phyloP scores from a whole-genome alignment of 2,329 filamentous ascomycete genomes.

The Microdochium bolleyi region DNA sequence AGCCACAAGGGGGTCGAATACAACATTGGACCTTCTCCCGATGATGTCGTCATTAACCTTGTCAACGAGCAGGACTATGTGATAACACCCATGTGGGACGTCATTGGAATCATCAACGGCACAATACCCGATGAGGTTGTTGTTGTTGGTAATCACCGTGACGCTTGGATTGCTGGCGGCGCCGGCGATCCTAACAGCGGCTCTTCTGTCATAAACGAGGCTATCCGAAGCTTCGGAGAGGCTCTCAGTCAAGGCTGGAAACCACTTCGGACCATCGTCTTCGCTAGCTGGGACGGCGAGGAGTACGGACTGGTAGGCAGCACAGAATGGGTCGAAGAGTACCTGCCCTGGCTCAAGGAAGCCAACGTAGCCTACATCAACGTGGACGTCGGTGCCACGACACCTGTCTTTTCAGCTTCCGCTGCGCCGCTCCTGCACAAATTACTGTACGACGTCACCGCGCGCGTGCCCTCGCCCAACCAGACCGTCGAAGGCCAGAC shows the following conservation, averaged over 20 bases:
- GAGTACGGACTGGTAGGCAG: slow-evolving; percentile 83
- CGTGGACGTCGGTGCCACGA: slow-evolving; percentile 66
- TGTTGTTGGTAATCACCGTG: slow-evolving; percentile 84
- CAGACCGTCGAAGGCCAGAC: slow-evolving; percentile 65
- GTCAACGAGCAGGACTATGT: slow-evolving; percentile 76
- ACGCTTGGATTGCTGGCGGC: slow-evolving; percentile 82
- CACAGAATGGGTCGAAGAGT: slow-evolving; percentile 91
- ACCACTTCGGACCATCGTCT: slow-evolving; percentile 82
- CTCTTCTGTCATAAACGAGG: slow-evolving; percentile 71
- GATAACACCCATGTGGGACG: slow-evolving; percentile 80
- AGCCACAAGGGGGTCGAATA: slow-evolving; percentile 76
- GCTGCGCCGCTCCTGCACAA: slow-evolving; percentile 72
- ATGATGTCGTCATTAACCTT: slow-evolving; percentile 61
- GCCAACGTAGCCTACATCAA: slow-evolving; percentile 79
- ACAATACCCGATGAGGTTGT: slow-evolving; percentile 78
- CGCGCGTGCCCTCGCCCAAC: slow-evolving; percentile 61
- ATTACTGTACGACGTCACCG: slow-evolving; percentile 59
- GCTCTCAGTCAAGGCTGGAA: slow-evolving; percentile 69
- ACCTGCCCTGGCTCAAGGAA: slow-evolving; percentile 68
- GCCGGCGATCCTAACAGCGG: slow-evolving; percentile 77
- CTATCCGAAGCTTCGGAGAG: slow-evolving; percentile 64
- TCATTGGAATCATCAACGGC: slow-evolving; percentile 88
- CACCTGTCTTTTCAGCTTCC: slow-evolving; percentile 53
- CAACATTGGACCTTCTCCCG: slow-evolving; percentile 75
- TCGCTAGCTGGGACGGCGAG: slow-evolving; percentile 75